Evolutionary conservation across 2,329 filamentous ascomycete genomes (phyloP).

Genomic region (Coniella lustricola): DNA sequence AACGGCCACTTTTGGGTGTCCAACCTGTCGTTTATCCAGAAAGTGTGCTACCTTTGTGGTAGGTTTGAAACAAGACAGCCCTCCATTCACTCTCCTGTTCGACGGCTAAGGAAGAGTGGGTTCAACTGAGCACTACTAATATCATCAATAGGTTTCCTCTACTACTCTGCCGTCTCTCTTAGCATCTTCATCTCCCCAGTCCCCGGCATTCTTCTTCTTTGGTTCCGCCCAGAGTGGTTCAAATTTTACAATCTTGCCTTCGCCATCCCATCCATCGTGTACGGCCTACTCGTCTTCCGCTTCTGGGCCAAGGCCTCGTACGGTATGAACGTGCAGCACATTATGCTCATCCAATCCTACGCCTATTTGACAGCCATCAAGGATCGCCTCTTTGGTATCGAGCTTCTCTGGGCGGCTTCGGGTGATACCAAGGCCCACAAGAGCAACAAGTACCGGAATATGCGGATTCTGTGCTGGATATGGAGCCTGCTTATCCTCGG

Average conservation of each 20-base stretch:
- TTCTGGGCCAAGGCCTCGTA: constrained; percentile 34
- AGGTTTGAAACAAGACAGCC: constrained; percentile 13
- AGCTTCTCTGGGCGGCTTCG: constrained; percentile 32
- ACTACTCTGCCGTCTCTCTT: constrained; percentile 33
- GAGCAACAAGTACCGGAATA: constrained; percentile 36
- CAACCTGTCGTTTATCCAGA: constrained; percentile 31
- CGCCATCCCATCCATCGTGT: constrained; percentile 32
- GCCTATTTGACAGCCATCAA: constrained; percentile 36
- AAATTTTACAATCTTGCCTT: constrained; percentile 38
- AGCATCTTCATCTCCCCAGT: constrained; percentile 34
- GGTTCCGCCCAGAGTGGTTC: constrained; percentile 32
- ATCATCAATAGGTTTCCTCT: constrained; percentile 24
- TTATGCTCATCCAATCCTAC: constrained; percentile 34
- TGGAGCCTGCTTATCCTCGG: constrained; percentile 30
- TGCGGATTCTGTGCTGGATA: constrained; percentile 32
- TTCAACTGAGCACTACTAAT: no score
- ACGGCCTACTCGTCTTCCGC: constrained; percentile 31
- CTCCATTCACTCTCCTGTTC: no score
- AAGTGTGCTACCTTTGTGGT: constrained; percentile 35
- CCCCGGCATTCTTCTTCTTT: constrained; percentile 33
- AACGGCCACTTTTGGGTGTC: constrained; percentile 34
- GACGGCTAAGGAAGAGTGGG: no score
- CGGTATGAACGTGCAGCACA: constrained; percentile 35
- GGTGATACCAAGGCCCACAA: constrained; percentile 34
- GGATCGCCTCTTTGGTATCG: constrained; percentile 32